Percentiles rank a stretch among this genome's conserved stretches.
Evolutionary conservation across 2,329 filamentous ascomycete species (phyloP).

Genomic region (Penicillium capsulatum): DNA sequence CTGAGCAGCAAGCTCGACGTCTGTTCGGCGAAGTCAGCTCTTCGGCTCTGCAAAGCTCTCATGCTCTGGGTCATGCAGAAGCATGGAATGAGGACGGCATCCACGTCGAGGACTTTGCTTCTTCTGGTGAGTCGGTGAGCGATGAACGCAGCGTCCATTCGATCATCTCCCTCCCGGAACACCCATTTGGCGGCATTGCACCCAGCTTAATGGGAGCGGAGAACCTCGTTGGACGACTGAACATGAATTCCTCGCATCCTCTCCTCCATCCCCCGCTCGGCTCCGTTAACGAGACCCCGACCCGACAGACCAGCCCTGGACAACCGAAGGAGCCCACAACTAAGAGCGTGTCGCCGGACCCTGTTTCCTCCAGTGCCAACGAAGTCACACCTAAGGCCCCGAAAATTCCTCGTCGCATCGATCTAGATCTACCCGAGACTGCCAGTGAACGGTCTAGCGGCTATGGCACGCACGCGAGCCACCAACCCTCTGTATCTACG

Average conservation of each 20-base stretch:
- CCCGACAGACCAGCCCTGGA: conserved; percentile 31
- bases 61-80: conserved; percentile 39
- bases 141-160: conserved; percentile 36
- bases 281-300: conserved; percentile 28
- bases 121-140: conserved; percentile 41
- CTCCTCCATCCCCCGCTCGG: conserved; percentile 28
- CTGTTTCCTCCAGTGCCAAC: conserved; percentile 15
- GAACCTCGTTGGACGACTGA: conserved; percentile 45
- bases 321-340: conserved; percentile 21
- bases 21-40: conserved; percentile 60
- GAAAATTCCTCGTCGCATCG: conserved; percentile 36
- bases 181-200: conserved; percentile 37
- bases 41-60: conserved; percentile 53
- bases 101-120: conserved; percentile 39
- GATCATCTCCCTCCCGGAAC: conserved; percentile 36
- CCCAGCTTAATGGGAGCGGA: conserved; percentile 48
- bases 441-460: conserved; percentile 34
- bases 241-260: conserved; percentile 45
- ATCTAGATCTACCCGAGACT: conserved; percentile 38
- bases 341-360: conserved; percentile 15
- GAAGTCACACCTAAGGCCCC: conserved; percentile 31
- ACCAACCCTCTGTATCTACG: conserved; percentile 1
- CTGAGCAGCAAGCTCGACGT: conserved; percentile 37
- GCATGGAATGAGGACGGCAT: conserved; percentile 32
- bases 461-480: conserved; percentile 13